phyloP scores from a whole-genome alignment of 768 basidiomycete species.

The Saitozyma sp. region DNA sequence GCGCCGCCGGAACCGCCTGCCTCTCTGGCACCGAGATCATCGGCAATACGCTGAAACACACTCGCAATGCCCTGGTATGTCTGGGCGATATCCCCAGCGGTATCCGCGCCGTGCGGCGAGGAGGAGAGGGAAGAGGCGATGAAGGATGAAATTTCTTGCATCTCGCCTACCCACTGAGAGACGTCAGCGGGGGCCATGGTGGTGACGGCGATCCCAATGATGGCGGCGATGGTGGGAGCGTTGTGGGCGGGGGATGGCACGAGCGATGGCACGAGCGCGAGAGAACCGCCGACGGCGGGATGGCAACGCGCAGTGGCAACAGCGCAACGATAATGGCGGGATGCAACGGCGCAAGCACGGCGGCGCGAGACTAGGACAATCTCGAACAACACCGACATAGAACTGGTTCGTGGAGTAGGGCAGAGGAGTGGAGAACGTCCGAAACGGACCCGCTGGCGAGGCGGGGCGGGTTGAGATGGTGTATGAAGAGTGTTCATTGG shows the following conservation, averaged over 20 bases:
- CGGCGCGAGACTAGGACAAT: no score
- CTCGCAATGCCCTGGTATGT: constrained; percentile 14
- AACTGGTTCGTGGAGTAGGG: neutral
- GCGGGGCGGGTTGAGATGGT: no score
- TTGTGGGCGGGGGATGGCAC: no score
- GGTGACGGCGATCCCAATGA: neutral
- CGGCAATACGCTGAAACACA: constrained; percentile 12
- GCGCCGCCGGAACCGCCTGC: no score
- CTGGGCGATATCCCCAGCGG: neutral
- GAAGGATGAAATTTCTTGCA: constrained; percentile 65
- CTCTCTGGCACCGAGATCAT: constrained; percentile 1
- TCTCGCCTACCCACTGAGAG: constrained; percentile 58
- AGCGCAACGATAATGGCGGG: no score
- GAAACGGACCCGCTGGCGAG: neutral
- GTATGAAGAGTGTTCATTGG: no score
- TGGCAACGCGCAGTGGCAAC: neutral
- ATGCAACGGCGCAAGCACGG: no score
- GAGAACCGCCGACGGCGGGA: neutral
- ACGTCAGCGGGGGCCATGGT: neutral
- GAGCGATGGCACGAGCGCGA: neutral
- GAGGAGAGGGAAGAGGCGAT: constrained; percentile 41
- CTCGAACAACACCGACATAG: no score
- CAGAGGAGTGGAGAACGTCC: neutral
- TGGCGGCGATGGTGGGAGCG: no score
- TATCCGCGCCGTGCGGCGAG: neutral